A percentile compares a stretch with the other conserved stretches of the same genome.
Evolutionary conservation across 2,329 filamentous ascomycete species (phyloP).

Genomic region (Hypomyces rosellus): DNA sequence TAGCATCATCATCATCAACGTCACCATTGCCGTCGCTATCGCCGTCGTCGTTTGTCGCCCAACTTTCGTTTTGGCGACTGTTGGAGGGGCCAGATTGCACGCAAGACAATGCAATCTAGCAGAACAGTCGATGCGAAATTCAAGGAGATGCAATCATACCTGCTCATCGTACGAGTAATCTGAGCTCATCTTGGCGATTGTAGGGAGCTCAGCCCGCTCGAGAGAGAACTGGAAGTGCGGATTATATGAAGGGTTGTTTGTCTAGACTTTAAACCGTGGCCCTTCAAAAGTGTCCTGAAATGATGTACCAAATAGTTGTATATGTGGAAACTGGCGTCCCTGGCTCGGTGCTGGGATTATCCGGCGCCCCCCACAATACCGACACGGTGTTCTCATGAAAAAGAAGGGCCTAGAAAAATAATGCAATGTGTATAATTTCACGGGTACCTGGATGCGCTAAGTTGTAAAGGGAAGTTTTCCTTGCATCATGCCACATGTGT

Average conservation of each 20-base stretch:
- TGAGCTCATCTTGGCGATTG: constrained; percentile 64
- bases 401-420: constrained; percentile 2
- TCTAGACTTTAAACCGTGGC: constrained; percentile 2
- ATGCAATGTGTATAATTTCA: background rate
- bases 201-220: constrained; percentile 30
- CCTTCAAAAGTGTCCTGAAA: constrained; percentile 10
- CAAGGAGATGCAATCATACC: constrained; percentile 38
- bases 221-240: background rate
- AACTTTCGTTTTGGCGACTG: background rate
- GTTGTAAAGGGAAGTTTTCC: background rate
- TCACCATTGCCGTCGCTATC: background rate
- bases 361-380: constrained; percentile 21
- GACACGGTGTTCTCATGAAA: constrained; percentile 30
- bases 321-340: constrained; percentile 3
- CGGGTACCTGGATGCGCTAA: background rate
- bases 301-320: background rate
- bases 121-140: background rate
- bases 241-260: constrained; percentile 9
- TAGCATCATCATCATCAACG: constrained; percentile 2
- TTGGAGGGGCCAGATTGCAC: background rate
- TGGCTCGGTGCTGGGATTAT: constrained; percentile 28
- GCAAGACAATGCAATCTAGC: background rate
- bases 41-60: background rate
- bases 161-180: constrained; percentile 99
- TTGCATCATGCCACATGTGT: too few species aligned